Evolutionary conservation across 225 moss, liverwort and hornwort genomes (phyloP), one percentile per base, ranked within the genome.

Genomic region (Pseudoscleropodium purum): DNA sequence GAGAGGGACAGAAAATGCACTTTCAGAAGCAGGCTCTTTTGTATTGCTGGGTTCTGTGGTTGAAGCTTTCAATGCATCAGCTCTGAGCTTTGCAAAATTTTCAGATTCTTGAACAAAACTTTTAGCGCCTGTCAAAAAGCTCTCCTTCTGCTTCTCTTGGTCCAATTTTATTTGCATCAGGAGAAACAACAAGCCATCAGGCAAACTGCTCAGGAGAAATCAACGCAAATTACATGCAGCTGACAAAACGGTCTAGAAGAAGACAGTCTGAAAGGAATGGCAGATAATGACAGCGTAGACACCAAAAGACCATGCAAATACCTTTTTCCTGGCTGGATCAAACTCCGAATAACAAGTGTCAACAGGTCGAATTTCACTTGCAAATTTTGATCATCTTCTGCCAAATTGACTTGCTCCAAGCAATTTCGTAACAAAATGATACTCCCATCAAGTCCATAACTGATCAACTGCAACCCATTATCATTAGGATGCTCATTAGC

Each of bases 371-470:
- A 91, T 92, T 99, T 97, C 94, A 95, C 88, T 92, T 95, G 96
- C 93, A 96, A 91, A 85, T 96, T 95, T 60, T 96, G 96, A 88
- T 97, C 96, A 86, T 95, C 93, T 89, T 97, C 95, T 82, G 95
- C 94, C 90, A 94, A 85, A 90, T 95, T 94, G 85, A 95, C 95
- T 94, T 97, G 97, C 97, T 97, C 99, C 93, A 99, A 84, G 93
- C 97, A 97, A 87, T 95, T 92, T 91, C 95, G 97, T 94, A 99
- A 93, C 90, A 99, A 87, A 92, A 96, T 94, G 68, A 97, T 90
- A 87, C 93, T 97, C 91, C 95, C 97, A 95, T 97, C 97, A 86
- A 94, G 92, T 92, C 97, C 99, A 97, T 96, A 94, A 89, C 95
- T 96, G 91, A 94, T 94, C 89, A 97, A 93, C 97, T 98, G 96